A percentile compares a stretch with the other conserved stretches of the same genome.
These are phyloP conservation scores for Saccharum hybrid DNA, from an alignment of 202 grass and related monocot species.

Conservation along the genomic window DNA sequence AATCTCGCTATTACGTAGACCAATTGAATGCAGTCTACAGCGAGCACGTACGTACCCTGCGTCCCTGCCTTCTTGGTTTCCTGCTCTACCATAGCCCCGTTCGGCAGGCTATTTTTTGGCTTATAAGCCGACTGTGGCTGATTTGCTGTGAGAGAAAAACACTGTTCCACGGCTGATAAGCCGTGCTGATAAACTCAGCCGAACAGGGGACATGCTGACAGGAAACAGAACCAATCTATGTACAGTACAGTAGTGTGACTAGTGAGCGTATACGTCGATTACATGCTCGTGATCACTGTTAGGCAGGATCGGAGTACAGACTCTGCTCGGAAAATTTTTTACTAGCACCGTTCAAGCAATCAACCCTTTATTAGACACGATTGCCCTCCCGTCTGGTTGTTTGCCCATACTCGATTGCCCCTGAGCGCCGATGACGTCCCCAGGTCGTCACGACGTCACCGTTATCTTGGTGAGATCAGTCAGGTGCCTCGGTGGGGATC, in stretches of 20 bases:
- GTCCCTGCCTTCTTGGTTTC: background rate
- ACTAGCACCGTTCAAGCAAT: background rate
- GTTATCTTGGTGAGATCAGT: background rate
- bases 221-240: background rate
- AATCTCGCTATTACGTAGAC: background rate
- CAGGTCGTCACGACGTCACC: conserved; percentile 31
- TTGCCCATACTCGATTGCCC: background rate
- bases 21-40: background rate
- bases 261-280: background rate
- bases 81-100: too few relatives aligned
- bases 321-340: background rate
- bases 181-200: too few relatives aligned
- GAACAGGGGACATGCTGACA: too few relatives aligned
- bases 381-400: background rate
- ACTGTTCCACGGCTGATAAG: too few relatives aligned
- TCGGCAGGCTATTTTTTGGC: too few relatives aligned
- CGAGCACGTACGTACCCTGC: background rate
- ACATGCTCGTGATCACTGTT: background rate
- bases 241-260: background rate
- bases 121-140: too few relatives aligned
- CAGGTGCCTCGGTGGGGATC: background rate
- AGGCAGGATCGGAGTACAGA: background rate
- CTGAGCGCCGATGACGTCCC: background rate
- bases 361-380: background rate
- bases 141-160: too few relatives aligned